Evolutionary conservation across 805 yeast species (phyloP), one percentile per base, ranked within the genome.

Genomic region (Yarrowia sp.): DNA sequence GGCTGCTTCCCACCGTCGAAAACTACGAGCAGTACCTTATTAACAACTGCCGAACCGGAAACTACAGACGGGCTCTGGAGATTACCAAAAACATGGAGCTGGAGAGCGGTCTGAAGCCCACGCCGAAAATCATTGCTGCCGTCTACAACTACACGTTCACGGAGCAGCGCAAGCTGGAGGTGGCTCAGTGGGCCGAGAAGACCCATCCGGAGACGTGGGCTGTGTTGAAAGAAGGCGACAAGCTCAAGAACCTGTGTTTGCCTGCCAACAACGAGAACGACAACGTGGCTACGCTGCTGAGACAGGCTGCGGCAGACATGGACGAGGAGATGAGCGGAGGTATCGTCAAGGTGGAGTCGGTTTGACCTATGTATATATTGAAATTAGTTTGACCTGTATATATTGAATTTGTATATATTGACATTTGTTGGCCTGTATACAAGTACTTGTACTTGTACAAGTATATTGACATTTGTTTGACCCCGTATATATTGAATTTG

Each of bases 11-110:
- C 0, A 78, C 81, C 63, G 72, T 78, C 33, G 77, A 77, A 9
- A 78, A 85, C 32, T 80, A 79, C 68, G 79, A 78, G 39, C 90
- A 86, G 69, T 85, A 81, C 67, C 71, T 88, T 32, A 81, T 86
- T 62, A 88, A 90, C 0, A 85, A 87, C 69, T 86, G 88, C 64
- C 85, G 85, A 66, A 84, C 84, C 68, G 90, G 87, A 8, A 74
- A 79, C 47, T 80, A 78, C 36, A 79, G 78, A 9, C 78, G 81
- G 3, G 94, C 94, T 0, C 72, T 84, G 6, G 74, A 75, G 16
- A 71, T 84, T 25, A 77, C 83, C 3, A 74, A 77, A 19, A 76
- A 75, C 27, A 79, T 84, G 71, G 77, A 74, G 29, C 80, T 80
- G 33, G 64, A 65, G 3, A 68, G 69, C 61, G 69, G 69, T 1